phyloP scores from a whole-genome alignment of 495 filamentous ascomycete species.

The Cairneyella variabilis region DNA sequence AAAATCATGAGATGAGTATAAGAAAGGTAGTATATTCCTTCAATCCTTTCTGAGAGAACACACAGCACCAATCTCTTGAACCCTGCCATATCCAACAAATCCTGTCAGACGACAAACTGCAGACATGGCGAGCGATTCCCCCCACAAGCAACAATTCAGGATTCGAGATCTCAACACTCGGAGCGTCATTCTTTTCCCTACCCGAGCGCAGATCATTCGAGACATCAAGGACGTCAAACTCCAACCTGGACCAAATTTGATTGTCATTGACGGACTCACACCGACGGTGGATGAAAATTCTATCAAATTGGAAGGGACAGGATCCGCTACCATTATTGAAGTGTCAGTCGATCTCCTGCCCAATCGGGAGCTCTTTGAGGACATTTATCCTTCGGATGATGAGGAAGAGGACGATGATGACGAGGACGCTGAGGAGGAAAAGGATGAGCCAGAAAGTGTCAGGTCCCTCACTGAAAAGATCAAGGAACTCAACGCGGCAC shows the following conservation, averaged over 20 bases:
- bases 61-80: neutral
- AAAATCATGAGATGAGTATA: too few relatives aligned
- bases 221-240: constrained; percentile 55
- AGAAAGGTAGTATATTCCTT: too few relatives aligned
- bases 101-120: neutral
- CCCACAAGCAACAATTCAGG: constrained; percentile 40
- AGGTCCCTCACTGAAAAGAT: constrained; percentile 22
- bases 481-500: constrained; percentile 26
- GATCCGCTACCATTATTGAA: constrained; percentile 60
- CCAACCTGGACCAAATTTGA: constrained; percentile 56
- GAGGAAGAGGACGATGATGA: constrained; percentile 35
- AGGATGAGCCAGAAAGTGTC: constrained; percentile 23
- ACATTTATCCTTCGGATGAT: constrained; percentile 49
- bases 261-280: constrained; percentile 61
- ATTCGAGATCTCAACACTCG: constrained; percentile 54
- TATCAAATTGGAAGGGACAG: constrained; percentile 67
- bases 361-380: constrained; percentile 53
- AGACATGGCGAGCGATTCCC: constrained; percentile 15
- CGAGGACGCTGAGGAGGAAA: constrained; percentile 30
- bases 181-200: constrained; percentile 59
- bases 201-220: constrained; percentile 56
- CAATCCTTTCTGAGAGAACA: neutral
- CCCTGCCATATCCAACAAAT: neutral
- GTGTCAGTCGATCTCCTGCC: constrained; percentile 59
- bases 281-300: constrained; percentile 62